Evolutionary conservation across 768 basidiomycete genomes (phyloP).

Genomic region (Russula dissimulans): DNA sequence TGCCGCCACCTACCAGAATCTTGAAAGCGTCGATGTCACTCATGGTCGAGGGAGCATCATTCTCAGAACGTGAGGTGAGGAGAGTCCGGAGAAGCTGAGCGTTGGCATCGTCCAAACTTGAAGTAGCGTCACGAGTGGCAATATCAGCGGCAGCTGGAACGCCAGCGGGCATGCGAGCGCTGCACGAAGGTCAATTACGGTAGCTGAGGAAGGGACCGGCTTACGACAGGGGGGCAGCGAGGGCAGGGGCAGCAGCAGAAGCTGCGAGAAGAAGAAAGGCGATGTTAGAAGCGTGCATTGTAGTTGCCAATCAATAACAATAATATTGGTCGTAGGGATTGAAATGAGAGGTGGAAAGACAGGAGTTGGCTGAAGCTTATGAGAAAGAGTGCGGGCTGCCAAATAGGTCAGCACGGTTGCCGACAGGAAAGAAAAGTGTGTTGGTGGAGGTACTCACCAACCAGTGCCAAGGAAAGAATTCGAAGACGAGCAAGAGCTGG

Average conservation of each 20-base stretch:
- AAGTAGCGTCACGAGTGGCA: no score
- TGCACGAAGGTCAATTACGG: no score
- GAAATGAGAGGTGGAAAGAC: not conserved
- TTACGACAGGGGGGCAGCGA: constrained; percentile 1
- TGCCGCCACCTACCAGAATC: no score
- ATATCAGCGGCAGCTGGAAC: no score
- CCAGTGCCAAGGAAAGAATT: not conserved
- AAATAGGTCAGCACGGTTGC: not conserved
- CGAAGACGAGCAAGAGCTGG: not conserved
- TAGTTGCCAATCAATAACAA: not conserved
- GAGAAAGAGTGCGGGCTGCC: not conserved
- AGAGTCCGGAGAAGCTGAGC: no score
- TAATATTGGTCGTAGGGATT: not conserved
- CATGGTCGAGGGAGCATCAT: no score
- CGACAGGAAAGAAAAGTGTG: not conserved
- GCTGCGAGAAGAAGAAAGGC: not conserved
- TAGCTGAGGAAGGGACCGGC: not conserved
- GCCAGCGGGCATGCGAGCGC: no score
- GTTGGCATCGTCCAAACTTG: no score
- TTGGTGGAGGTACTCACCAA: not conserved
- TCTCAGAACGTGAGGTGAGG: no score
- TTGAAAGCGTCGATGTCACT: no score
- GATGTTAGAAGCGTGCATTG: not conserved
- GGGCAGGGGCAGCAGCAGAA: not conserved
- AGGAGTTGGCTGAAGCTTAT: not conserved